phyloP scores from a whole-genome alignment of 495 filamentous ascomycete genomes.

The Aspergillus taichungensis region DNA sequence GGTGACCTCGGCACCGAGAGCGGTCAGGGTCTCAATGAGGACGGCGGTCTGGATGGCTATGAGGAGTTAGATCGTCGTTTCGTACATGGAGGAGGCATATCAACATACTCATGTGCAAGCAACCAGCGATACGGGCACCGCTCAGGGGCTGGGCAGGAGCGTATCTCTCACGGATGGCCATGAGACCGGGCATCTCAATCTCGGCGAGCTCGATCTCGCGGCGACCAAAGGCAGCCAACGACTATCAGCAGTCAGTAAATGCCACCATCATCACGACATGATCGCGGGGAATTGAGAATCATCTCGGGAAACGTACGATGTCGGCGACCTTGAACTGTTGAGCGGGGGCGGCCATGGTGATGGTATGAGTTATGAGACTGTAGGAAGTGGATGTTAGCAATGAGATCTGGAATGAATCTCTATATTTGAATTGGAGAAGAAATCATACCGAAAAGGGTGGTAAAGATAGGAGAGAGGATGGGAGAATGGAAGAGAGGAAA shows the following conservation, averaged over 20 bases:
- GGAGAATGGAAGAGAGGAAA: not conserved
- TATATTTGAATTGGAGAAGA: not conserved
- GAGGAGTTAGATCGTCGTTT: slow-evolving; percentile 9
- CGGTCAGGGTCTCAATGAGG: slow-evolving; percentile 90
- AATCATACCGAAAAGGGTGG: slow-evolving; percentile 2
- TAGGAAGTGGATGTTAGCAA: slow-evolving; percentile 3
- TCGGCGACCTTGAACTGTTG: slow-evolving; percentile 97
- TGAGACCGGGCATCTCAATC: slow-evolving; percentile 97
- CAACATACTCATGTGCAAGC: slow-evolving; percentile 89
- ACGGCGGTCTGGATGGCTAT: slow-evolving; percentile 96
- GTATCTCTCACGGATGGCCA: slow-evolving; percentile 90
- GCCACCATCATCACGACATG: not conserved
- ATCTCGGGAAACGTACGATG: slow-evolving; percentile 49
- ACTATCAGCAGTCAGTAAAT: slow-evolving; percentile 33
- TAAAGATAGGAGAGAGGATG: slow-evolving; percentile 1
- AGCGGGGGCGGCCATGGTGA: slow-evolving; percentile 62
- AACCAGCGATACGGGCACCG: slow-evolving; percentile 89
- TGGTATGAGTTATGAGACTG: slow-evolving; percentile 2
- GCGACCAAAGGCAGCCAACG: slow-evolving; percentile 95
- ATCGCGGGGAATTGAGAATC: not conserved
- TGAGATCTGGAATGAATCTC: not conserved
- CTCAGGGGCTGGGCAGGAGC: slow-evolving; percentile 84
- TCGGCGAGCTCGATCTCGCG: slow-evolving; percentile 98
- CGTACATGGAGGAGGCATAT: not conserved
- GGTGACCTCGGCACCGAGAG: slow-evolving; percentile 94